phyloP scores from a whole-genome alignment of 2,329 filamentous ascomycete genomes.

The Westerdykella aurantiaca region DNA sequence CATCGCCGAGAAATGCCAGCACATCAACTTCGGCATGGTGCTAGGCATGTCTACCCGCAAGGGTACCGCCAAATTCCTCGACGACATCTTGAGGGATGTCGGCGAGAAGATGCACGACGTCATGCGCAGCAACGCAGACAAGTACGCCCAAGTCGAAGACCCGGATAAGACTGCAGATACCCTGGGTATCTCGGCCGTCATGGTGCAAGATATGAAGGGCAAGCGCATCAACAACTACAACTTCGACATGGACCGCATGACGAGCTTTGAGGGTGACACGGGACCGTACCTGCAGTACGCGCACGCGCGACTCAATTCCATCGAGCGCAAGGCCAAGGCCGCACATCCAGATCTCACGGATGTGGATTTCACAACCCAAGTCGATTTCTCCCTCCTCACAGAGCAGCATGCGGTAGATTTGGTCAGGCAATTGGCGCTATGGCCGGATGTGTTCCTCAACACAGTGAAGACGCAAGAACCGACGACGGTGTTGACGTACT shows the following conservation, averaged over 20 bases:
- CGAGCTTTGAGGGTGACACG: conserved; percentile 77
- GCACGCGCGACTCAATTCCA: conserved; percentile 52
- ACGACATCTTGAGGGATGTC: conserved; percentile 52
- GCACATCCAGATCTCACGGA: conserved; percentile 43
- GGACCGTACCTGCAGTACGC: conserved; percentile 82
- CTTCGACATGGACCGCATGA: conserved; percentile 78
- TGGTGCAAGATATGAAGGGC: conserved; percentile 97
- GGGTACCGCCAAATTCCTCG: conserved; percentile 46
- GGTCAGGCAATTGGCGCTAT: conserved; percentile 71
- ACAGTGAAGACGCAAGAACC: conserved; percentile 79
- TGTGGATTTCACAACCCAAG: conserved; percentile 57
- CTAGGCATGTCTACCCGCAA: conserved; percentile 60
- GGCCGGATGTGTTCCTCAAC: conserved; percentile 78
- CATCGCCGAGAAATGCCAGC: conserved; percentile 53
- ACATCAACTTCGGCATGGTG: conserved; percentile 63
- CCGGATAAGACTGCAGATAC: conserved; percentile 77
- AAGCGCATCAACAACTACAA: conserved; percentile 70
- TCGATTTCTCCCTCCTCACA: conserved; percentile 62
- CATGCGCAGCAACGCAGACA: conserved; percentile 83
- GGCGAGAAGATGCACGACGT: conserved; percentile 96
- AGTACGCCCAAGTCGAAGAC: conserved; percentile 85
- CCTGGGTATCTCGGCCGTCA: conserved; percentile 88
- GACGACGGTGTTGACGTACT: conserved; percentile 61
- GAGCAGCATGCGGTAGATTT: conserved; percentile 69
- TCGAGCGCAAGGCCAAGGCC: conserved; percentile 48